These are phyloP conservation scores for Cutaneotrichosporon dermatis DNA, from an alignment of 1,284 basidiomycete genomes.

Conservation along the genomic window DNA sequence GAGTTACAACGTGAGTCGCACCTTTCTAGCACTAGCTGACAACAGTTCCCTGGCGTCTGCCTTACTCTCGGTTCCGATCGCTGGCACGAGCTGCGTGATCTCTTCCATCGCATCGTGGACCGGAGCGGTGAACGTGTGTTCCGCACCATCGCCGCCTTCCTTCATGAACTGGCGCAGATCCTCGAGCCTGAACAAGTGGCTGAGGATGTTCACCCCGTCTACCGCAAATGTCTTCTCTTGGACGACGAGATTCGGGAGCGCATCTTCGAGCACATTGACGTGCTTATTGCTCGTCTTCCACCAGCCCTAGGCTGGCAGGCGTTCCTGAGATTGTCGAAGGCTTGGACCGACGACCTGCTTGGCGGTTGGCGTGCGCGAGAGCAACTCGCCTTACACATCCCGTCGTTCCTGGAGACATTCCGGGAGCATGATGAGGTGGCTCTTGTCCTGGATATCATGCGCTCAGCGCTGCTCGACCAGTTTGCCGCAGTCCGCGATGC, in stretches of 20 bases:
- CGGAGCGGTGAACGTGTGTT: constrained; percentile 55
- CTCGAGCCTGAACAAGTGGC: constrained; percentile 67
- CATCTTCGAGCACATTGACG: constrained; percentile 58
- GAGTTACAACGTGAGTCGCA: constrained; percentile 67
- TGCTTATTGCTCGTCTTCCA: constrained; percentile 59
- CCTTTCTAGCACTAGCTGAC: neutral
- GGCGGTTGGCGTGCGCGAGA: constrained; percentile 83
- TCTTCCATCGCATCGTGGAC: constrained; percentile 60
- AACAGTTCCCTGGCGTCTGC: constrained; percentile 74
- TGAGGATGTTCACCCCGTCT: constrained; percentile 68
- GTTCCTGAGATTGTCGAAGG: constrained; percentile 55
- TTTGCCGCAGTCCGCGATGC: constrained; percentile 80
- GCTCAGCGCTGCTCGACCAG: constrained; percentile 66
- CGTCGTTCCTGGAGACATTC: constrained; percentile 51
- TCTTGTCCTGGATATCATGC: constrained; percentile 55
- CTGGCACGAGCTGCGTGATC: constrained; percentile 71
- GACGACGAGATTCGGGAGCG: constrained; percentile 65
- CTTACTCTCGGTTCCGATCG: constrained; percentile 71
- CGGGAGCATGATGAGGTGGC: constrained; percentile 27
- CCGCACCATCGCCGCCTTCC: constrained; percentile 61
- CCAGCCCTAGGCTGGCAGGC: constrained; percentile 55
- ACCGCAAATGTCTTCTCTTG: constrained; percentile 60
- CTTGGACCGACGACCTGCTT: constrained; percentile 62
- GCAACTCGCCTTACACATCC: constrained; percentile 59
- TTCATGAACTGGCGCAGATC: constrained; percentile 85